Evolutionary conservation across 73 alveolate genomes (phyloP).

Genomic region (Paramecium pentaurelia): DNA sequence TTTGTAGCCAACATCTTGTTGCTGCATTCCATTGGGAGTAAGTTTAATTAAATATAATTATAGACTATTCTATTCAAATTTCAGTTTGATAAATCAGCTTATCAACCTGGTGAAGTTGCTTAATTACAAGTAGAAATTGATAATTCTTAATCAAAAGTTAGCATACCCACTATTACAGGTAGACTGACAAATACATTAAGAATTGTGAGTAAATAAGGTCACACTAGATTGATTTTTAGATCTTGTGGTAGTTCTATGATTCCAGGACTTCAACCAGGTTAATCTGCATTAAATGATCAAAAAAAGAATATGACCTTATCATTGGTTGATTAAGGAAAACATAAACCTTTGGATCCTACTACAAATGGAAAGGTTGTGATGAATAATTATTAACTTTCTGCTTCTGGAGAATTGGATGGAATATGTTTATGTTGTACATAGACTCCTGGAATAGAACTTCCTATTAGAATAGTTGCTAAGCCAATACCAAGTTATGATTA

Average conservation of each 20-base stretch:
- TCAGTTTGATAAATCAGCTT: conserved; percentile 27
- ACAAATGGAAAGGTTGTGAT: conserved; percentile 21
- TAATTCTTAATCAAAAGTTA: background rate
- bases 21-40: conserved; percentile 36
- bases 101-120: background rate
- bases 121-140: background rate
- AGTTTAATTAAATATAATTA: background rate
- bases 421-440: background rate
- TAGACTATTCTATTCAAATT: background rate
- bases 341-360: conserved; percentile 5
- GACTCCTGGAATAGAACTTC: background rate
- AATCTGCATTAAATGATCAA: background rate
- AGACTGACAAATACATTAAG: background rate
- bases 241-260: background rate
- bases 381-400: background rate
- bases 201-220: conserved; percentile 13
- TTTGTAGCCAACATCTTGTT: background rate
- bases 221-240: background rate
- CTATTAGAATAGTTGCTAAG: background rate
- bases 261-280: background rate
- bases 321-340: background rate
- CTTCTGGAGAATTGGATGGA: conserved; percentile 6
- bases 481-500: background rate
- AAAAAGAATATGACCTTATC: background rate
- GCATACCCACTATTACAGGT: background rate